Base-by-base conservation (phyloP, 768 basidiomycete species). In the Trametes cingulata region DNA sequence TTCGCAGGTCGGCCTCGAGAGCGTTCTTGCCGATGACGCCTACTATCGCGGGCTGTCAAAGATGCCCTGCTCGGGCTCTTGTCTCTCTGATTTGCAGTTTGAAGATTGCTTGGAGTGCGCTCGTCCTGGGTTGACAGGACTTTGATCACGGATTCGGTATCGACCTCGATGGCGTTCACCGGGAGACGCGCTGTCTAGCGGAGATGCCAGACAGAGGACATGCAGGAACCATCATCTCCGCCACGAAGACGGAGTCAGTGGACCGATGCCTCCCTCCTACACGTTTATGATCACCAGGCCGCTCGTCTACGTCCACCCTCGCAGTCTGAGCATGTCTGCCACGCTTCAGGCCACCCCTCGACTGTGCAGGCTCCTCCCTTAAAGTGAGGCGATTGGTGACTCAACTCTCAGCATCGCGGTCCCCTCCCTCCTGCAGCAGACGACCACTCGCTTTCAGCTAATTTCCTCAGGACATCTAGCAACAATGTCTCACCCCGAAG, bases 401-500 rank as follows among this genome's bases (percentile, higher is more conserved):
- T 42, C 24, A 42, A 27, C n/a, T 42, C 53, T 33, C 62, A 64
- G 64, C 60, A 57, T 63, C 56, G 64, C 63, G 60, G 64, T 55
- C 47, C 56, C 62, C 58, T 48, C 58, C 33, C 24, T n/a, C 42
- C 56, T 52, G 55, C 55, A 59, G 41, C 54, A 42, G 36, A 42
- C 46, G 8, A 43, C 53, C 29, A 4, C 9, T 50, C 37, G 29
- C 45, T 45, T 42, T 43, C 46, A 7, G 15, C 6, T 20, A 50
- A 35, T 35, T 14, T 19, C 53, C 20, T 17, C 25, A 47, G 41
- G 35, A 42, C 42, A 6, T 24, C 19, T 35, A 54, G 43, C 40
- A 64, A 65, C 55, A 40, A 75, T 75, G 74, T 74, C 74, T 53
- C 72, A 74, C 60, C 69, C 76, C 54, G 74, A 86, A 75, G 86